Conservation (phyloP, 371 early-diverging fungal genomes). For the Haplosporangium sp. region DNA sequence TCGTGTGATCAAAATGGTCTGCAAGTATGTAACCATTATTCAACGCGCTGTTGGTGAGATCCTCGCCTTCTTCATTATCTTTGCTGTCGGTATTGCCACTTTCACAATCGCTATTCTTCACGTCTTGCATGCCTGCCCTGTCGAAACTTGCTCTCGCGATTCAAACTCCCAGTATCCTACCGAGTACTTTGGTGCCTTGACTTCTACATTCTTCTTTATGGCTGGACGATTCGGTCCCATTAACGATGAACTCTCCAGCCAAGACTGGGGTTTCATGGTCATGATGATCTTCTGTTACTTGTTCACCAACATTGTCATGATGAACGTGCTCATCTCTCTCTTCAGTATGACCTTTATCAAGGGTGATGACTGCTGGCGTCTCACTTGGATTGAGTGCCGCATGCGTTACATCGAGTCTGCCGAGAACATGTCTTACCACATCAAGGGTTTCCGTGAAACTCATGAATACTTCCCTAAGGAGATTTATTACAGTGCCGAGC, state of each 20-base stretch:
- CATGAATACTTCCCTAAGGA: slow-evolving; percentile 19
- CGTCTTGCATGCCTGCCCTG: slow-evolving; percentile 8
- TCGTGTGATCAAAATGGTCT: slow-evolving; percentile 20
- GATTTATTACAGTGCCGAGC: slow-evolving; percentile 23
- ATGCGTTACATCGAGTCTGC: slow-evolving; percentile 33
- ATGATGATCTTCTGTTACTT: slow-evolving; percentile 38
- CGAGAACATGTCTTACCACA: slow-evolving; percentile 32
- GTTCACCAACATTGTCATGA: slow-evolving; percentile 37
- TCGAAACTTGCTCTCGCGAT: slow-evolving; percentile 1
- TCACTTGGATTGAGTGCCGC: slow-evolving; percentile 30
- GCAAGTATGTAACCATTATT: slow-evolving; percentile 31
- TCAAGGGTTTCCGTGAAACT: slow-evolving; percentile 28
- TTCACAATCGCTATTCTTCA: slow-evolving; percentile 27
- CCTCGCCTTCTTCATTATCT: slow-evolving; percentile 25
- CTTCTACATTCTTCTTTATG: slow-evolving; percentile 37
- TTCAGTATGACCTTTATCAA: slow-evolving; percentile 20
- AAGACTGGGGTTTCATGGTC: slow-evolving; percentile 18
- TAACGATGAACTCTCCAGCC: slow-evolving; percentile 6
- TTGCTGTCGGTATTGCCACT: slow-evolving; percentile 15
- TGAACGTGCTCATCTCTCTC: slow-evolving; percentile 38
- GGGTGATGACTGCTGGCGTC: slow-evolving; percentile 32
- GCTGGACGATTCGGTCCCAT: slow-evolving; percentile 33
- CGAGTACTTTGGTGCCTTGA: slow-evolving; percentile 19
- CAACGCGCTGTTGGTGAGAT: slow-evolving; percentile 18
- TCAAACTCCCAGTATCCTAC: slow-evolving; percentile 10